phyloP scores from a whole-genome alignment of 768 basidiomycete genomes.

The Leucocoprinus leucothites region DNA sequence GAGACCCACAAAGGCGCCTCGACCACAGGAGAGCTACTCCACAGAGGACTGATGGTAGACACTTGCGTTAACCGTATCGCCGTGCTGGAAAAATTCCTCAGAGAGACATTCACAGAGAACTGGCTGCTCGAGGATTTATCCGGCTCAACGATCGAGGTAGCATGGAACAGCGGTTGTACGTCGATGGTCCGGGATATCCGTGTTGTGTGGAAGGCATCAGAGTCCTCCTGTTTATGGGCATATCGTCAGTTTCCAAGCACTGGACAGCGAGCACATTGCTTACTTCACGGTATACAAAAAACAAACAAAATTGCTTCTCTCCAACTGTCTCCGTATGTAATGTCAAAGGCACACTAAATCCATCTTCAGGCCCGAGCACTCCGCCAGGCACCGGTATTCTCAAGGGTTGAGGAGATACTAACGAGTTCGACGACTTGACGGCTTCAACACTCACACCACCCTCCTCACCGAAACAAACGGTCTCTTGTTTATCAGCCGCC shows the following conservation, averaged over 20 bases:
- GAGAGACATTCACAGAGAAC: slow-evolving; percentile 53
- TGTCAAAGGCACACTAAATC: slow-evolving; percentile 8
- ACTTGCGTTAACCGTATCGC: slow-evolving; percentile 54
- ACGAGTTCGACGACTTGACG: slow-evolving; percentile 14
- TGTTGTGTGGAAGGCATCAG: slow-evolving; percentile 53
- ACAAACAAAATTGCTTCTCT: slow-evolving; percentile 10
- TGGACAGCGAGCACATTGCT: slow-evolving; percentile 7
- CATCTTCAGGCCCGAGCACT: slow-evolving; percentile 9
- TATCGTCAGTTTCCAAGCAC: slow-evolving; percentile 12
- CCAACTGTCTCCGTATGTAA: slow-evolving; percentile 12
- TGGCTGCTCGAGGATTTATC: slow-evolving; percentile 42
- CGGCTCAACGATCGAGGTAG: slow-evolving; percentile 50
- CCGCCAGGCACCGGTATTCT: slow-evolving; percentile 8
- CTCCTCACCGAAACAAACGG: slow-evolving; percentile 39
- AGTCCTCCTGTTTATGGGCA: slow-evolving; percentile 40
- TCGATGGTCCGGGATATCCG: slow-evolving; percentile 54
- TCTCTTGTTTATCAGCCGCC: slow-evolving; percentile 64
- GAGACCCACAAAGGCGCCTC: slow-evolving; percentile 40
- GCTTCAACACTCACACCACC: slow-evolving; percentile 34
- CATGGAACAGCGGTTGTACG: slow-evolving; percentile 56
- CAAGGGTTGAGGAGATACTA: slow-evolving; percentile 8
- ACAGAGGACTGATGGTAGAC: slow-evolving; percentile 63
- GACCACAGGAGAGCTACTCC: slow-evolving; percentile 49
- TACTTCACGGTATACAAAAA: slow-evolving; percentile 56
- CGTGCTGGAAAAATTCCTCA: slow-evolving; percentile 48